Conservation (phyloP, 2,329 filamentous ascomycete genomes). For the Ophiostoma pallidulum region DNA sequence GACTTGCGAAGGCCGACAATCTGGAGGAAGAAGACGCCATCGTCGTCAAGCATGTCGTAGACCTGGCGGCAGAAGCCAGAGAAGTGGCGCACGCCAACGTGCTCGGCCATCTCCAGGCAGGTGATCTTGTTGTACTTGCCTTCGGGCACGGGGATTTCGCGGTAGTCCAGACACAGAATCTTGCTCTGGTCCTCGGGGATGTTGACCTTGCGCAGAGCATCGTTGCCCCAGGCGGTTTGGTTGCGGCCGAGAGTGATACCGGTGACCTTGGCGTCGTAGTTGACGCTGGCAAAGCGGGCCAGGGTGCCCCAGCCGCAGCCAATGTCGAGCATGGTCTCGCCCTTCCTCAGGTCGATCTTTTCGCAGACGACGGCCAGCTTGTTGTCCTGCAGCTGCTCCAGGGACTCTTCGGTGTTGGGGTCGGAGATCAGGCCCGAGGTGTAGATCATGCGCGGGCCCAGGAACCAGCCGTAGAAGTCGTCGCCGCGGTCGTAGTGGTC, state of each 20-base stretch:
- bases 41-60: slow-evolving; percentile 91
- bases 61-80: slow-evolving; percentile 73
- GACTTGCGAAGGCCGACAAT: slow-evolving; percentile 86
- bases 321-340: slow-evolving; percentile 82
- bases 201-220: slow-evolving; percentile 70
- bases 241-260: slow-evolving; percentile 93
- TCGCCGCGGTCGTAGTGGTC: slow-evolving; percentile 97
- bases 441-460: slow-evolving; percentile 98
- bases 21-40: slow-evolving; percentile 92
- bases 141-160: slow-evolving; percentile 74
- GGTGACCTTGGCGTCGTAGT: slow-evolving; percentile 75
- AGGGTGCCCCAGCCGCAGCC: slow-evolving; percentile 98
- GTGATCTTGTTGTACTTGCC: slow-evolving; percentile 90
- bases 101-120: slow-evolving; percentile 96
- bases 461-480: slow-evolving; percentile 98
- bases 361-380: slow-evolving; percentile 92
- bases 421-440: slow-evolving; percentile 92
- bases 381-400: slow-evolving; percentile 96
- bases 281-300: slow-evolving; percentile 81
- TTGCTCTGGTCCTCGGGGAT: slow-evolving; percentile 81
- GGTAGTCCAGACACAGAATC: slow-evolving; percentile 94
- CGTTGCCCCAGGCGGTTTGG: slow-evolving; percentile 95
- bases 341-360: slow-evolving; percentile 77
- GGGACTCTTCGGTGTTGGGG: slow-evolving; percentile 73
- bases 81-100: slow-evolving; percentile 91